phyloP scores from a whole-genome alignment of 345 rosid species.

The Capsella bursapastoris region DNA sequence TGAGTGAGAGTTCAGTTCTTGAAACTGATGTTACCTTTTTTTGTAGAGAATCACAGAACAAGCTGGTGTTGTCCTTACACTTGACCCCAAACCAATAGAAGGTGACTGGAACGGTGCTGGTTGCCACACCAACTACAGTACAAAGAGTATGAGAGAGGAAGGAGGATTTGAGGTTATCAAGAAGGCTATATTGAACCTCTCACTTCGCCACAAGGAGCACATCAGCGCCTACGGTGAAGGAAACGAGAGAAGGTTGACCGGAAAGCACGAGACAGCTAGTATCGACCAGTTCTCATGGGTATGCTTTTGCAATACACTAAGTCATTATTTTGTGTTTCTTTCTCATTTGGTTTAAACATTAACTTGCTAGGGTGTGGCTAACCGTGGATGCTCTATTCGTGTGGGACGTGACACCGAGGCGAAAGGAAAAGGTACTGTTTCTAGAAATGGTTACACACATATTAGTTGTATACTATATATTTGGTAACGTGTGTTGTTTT shows the following conservation, averaged over 20 bases:
- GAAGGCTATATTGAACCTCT: constrained; percentile 89
- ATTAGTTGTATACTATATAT: background rate
- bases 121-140: constrained; percentile 97
- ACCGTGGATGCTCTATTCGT: constrained; percentile 95
- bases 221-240: constrained; percentile 98
- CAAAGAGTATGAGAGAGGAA: constrained; percentile 94
- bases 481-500: constrained; percentile 33
- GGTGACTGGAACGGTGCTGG: constrained; percentile 99
- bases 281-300: constrained; percentile 96
- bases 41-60: constrained; percentile 97
- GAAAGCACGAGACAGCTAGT: constrained; percentile 97
- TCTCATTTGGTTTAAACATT: background rate
- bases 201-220: constrained; percentile 87
- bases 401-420: constrained; percentile 98
- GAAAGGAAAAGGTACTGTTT: constrained; percentile 75
- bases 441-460: background rate
- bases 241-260: constrained; percentile 93
- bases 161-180: constrained; percentile 90
- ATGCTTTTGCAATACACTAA: background rate
- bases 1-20: constrained; percentile 9
- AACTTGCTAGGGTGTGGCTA: constrained; percentile 82
- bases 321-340: background rate
- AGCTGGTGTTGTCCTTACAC: constrained; percentile 89
- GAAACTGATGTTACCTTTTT: constrained; percentile 12
- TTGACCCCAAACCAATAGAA: constrained; percentile 94